Evolutionary conservation across 331 rosid species (phyloP).

Genomic region (Saraca asoca): DNA sequence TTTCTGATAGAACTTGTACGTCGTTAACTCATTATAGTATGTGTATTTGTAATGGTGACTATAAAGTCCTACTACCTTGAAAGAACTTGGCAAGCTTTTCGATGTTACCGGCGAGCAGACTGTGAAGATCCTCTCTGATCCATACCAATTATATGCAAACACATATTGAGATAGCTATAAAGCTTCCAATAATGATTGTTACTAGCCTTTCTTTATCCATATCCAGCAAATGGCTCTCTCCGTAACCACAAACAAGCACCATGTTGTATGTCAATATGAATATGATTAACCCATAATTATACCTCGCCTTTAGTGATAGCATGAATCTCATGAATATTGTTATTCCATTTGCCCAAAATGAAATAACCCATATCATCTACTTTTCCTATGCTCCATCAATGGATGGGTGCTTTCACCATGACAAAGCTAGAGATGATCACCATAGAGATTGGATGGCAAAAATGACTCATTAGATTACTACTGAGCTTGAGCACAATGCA

Average conservation of each 20-base stretch:
- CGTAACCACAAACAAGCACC: slow-evolving; percentile 31
- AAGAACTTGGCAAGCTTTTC: slow-evolving; percentile 38
- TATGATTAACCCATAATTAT: slow-evolving; percentile 43
- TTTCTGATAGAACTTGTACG: too few species aligned
- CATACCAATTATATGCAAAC: slow-evolving; percentile 43
- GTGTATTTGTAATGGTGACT: too few species aligned
- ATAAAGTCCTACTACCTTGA: slow-evolving; percentile 31
- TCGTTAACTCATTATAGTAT: neutral
- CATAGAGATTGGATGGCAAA: too few species aligned
- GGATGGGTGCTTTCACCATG: too few species aligned
- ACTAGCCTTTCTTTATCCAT: slow-evolving; percentile 28
- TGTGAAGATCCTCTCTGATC: slow-evolving; percentile 50
- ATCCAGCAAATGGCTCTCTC: neutral
- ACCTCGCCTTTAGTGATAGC: slow-evolving; percentile 37
- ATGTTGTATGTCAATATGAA: slow-evolving; percentile 43
- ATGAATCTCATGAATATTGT: slow-evolving; percentile 41
- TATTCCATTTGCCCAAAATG: slow-evolving; percentile 22
- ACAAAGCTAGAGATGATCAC: too few species aligned
- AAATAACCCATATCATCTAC: neutral
- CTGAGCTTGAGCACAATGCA: too few species aligned
- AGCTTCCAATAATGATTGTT: slow-evolving; percentile 39
- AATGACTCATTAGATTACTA: too few species aligned
- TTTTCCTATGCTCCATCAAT: too few species aligned
- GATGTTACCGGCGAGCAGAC: slow-evolving; percentile 31
- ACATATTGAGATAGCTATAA: slow-evolving; percentile 22